phyloP scores from a whole-genome alignment of 1,284 basidiomycete genomes.

The Ceratobasidium sp. region DNA sequence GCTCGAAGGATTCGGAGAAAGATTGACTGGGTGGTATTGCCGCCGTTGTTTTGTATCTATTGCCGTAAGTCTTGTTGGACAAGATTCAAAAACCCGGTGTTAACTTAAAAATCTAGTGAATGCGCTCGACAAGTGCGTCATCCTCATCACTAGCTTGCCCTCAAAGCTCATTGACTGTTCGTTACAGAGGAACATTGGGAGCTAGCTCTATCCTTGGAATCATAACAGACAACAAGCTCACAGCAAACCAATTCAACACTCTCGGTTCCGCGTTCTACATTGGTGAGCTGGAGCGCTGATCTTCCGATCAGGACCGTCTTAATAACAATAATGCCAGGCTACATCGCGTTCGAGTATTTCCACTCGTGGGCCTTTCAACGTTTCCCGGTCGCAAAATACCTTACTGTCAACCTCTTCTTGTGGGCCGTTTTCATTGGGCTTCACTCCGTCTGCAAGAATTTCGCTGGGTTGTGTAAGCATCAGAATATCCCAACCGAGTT shows the following conservation, averaged over 20 bases:
- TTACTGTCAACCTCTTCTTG: constrained; percentile 55
- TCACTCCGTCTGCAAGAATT: constrained; percentile 50
- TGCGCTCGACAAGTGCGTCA: constrained; percentile 53
- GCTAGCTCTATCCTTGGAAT: constrained; percentile 53
- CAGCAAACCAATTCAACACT: constrained; percentile 54
- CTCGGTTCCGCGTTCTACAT: constrained; percentile 57
- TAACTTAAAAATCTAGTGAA: constrained; percentile 49
- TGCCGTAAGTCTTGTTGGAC: constrained; percentile 49
- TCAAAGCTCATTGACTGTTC: constrained; percentile 1
- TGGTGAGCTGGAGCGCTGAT: constrained; percentile 46
- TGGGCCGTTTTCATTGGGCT: constrained; percentile 54
- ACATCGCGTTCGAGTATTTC: constrained; percentile 55
- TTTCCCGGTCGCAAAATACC: constrained; percentile 54
- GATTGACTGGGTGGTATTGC: constrained; percentile 53
- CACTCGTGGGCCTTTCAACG: constrained; percentile 54
- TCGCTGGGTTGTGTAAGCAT: constrained; percentile 51
- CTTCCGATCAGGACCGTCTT: not conserved
- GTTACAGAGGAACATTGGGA: constrained; percentile 51
- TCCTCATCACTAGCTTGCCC: not conserved
- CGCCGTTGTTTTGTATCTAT: constrained; percentile 53
- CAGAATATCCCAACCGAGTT: not conserved
- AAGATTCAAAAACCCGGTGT: not conserved
- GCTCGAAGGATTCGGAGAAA: constrained; percentile 50
- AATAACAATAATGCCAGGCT: constrained; percentile 50
- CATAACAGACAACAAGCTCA: constrained; percentile 52